Evolutionary conservation across 108 stramenopile species (phyloP).

Genomic region (Conticribra guillardii): DNA sequence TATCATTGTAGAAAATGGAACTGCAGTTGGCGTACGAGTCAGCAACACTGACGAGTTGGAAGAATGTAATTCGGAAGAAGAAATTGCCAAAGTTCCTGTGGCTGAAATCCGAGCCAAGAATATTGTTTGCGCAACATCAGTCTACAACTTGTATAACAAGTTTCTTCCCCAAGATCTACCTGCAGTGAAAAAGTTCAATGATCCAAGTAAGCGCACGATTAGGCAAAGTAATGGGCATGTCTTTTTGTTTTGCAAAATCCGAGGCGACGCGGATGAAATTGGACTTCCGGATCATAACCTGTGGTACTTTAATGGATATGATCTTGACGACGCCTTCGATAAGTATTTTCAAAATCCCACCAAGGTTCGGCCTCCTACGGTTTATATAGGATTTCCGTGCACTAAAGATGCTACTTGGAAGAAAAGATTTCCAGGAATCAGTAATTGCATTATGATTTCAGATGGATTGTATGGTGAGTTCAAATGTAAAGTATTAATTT

Average conservation of each 20-base stretch:
- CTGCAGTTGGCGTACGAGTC: conserved; percentile 49
- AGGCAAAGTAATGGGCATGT: conserved; percentile 49
- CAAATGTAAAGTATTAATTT: background rate
- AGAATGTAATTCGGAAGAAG: conserved; percentile 48
- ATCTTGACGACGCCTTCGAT: conserved; percentile 47
- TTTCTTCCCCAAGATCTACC: conserved; percentile 51
- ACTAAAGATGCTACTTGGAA: conserved; percentile 51
- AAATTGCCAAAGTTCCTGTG: conserved; percentile 18
- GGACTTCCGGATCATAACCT: conserved; percentile 45
- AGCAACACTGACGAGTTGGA: conserved; percentile 50
- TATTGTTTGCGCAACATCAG: conserved; percentile 51
- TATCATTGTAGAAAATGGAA: conserved; percentile 42
- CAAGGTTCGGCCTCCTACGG: conserved; percentile 62
- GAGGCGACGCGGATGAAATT: conserved; percentile 46
- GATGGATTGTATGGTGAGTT: conserved; percentile 42
- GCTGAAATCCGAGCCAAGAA: conserved; percentile 49
- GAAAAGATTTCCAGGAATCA: conserved; percentile 49
- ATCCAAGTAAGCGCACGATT: conserved; percentile 35
- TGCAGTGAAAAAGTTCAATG: conserved; percentile 40
- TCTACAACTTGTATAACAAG: conserved; percentile 51
- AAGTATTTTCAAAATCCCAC: conserved; percentile 37
- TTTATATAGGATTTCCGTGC: conserved; percentile 74
- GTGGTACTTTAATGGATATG: conserved; percentile 54
- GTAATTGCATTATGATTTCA: conserved; percentile 46
- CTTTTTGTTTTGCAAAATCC: conserved; percentile 49